These are phyloP conservation scores for Sclerotinia sclerotiorum DNA, from an alignment of 2,329 filamentous ascomycete species.

Conservation along the genomic window DNA sequence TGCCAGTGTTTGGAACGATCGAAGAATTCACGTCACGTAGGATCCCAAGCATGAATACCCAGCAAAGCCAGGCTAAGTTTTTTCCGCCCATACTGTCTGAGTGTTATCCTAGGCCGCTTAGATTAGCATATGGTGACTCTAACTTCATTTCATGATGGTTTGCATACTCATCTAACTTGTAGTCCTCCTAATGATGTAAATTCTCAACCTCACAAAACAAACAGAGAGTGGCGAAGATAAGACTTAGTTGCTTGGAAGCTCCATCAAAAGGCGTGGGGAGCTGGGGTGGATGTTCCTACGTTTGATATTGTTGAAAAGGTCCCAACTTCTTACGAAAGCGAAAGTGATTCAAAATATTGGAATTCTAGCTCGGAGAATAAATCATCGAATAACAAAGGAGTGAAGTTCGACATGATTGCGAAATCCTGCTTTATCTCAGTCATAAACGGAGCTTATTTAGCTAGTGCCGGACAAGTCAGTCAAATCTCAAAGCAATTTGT, in stretches of 20 bases:
- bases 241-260: not conserved
- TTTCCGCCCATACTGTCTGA: not conserved
- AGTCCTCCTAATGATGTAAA: not conserved
- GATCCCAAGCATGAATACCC: not conserved
- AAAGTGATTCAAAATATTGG: not conserved
- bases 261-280: not conserved
- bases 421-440: conserved; percentile 1
- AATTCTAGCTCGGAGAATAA: not conserved
- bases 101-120: not conserved
- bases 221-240: not conserved
- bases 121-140: not conserved
- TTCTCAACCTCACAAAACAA: not conserved
- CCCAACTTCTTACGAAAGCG: not conserved
- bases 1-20: not conserved
- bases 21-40: not conserved
- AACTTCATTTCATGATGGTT: not conserved
- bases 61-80: conserved; percentile 1
- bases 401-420: not conserved
- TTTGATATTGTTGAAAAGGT: not conserved
- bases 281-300: not conserved
- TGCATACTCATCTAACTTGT: not conserved
- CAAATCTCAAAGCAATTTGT: not conserved
- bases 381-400: not conserved
- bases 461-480: conserved; percentile 6
- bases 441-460: conserved; percentile 3